Base-by-base conservation (phyloP, 1,139 yeast species). In the Pichia sp. region DNA sequence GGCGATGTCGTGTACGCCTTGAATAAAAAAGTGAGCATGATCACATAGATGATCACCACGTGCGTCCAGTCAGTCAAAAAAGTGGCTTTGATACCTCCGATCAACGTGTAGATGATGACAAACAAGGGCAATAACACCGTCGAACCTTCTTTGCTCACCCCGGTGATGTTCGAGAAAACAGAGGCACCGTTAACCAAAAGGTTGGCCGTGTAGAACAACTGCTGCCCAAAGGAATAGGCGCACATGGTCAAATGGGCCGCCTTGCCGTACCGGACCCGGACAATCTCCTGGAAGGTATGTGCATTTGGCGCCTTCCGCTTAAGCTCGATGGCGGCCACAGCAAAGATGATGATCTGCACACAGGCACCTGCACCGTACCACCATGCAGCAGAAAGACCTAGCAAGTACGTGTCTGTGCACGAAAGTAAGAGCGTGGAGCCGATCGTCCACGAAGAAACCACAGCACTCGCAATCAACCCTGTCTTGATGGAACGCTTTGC, bases 351-450 rank as follows among this genome's bases (percentile, higher is more conserved):
- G 58, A 79, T 78, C 62, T 79, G 83, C 55, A 77, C 76, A 44
- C 79, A 72, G 3, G 82, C 83, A 56, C 83, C 83, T 14, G 80
- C 79, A 34, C 81, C 82, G 62, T 77, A 77, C 65, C 73, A 77
- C 63, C 73, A 75, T 5, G 79, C 76, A 44, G 81, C 83, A 31
- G 73, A 64, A 27, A 73, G 66, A 52, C 76, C 76, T 7, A 57
- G 54, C n/a, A 50, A 44, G 49, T 65, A 66, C 8, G 65, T 60
- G 40, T 58, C 59, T 1, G 67, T 64, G 30, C 65, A 60, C 12
- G 64, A 60, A 9, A 58, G 58, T 12, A 66, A 56, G 30, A 71
- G 60, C 5, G 75, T 71, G 12, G 73, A 70, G 4, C 73, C 73
- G 65, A 71, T 69, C 1, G 74, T 72, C 75, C 76, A 73, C 17